These are phyloP conservation scores for Fraxinus cuspidata DNA, from an alignment of 257 asterid species.

Conservation along the genomic window DNA sequence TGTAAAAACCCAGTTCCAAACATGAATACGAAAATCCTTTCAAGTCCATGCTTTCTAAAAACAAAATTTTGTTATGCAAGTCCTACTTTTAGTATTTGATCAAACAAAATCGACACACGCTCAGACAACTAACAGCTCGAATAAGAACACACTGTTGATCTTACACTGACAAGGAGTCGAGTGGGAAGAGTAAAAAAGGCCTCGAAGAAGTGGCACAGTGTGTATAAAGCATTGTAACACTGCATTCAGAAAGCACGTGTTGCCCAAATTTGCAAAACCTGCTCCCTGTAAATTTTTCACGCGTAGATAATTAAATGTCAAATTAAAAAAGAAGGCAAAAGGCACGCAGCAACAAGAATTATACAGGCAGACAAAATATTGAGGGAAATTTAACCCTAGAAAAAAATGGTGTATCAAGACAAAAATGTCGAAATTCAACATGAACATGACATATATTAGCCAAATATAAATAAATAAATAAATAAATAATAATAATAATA, in stretches of 20 bases:
- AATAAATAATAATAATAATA: too few species aligned
- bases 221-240: conserved; percentile 85
- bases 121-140: not conserved
- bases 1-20: not conserved
- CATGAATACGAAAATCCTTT: not conserved
- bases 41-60: not conserved
- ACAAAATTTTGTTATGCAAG: not conserved
- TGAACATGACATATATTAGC: not conserved
- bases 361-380: not conserved
- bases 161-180: conserved; percentile 43
- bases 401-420: not conserved
- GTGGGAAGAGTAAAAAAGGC: conserved; percentile 42
- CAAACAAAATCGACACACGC: not conserved
- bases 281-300: conserved; percentile 59
- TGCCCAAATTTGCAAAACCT: conserved; percentile 82
- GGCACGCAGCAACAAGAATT: not conserved
- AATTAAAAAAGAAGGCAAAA: not conserved
- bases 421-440: not conserved
- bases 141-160: conserved; percentile 9
- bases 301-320: not conserved
- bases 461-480: not conserved
- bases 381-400: not conserved
- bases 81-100: too few species aligned
- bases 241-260: conserved; percentile 85
- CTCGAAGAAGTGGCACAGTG: conserved; percentile 72